Conservation (phyloP, 306 rosid species). For the Inga leiocalycina region DNA sequence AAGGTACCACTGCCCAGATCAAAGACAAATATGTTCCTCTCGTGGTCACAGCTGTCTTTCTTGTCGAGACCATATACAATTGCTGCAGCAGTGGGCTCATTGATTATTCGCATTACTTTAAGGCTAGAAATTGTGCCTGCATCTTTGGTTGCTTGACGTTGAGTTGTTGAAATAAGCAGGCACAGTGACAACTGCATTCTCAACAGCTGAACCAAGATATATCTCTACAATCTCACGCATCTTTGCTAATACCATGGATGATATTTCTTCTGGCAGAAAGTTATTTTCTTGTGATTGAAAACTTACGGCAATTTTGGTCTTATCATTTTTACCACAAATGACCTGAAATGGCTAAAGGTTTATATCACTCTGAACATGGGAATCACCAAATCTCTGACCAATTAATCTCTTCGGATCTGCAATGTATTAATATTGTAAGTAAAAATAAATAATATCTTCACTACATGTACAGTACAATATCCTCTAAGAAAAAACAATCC, state of each 20-base stretch:
- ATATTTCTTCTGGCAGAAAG: conserved; percentile 52
- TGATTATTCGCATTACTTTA: conserved; percentile 45
- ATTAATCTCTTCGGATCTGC: conserved; percentile 60
- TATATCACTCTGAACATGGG: conserved; percentile 25
- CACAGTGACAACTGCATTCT: conserved; percentile 46
- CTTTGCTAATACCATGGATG: conserved; percentile 49
- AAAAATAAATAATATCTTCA: too few relatives aligned
- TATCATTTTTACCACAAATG: conserved; percentile 38
- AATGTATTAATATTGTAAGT: neutral
- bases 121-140: conserved; percentile 46
- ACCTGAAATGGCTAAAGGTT: conserved; percentile 57
- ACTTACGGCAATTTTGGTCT: conserved; percentile 49
- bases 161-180: conserved; percentile 67
- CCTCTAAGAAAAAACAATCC: too few relatives aligned
- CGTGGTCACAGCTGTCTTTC: conserved; percentile 33
- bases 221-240: conserved; percentile 59
- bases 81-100: conserved; percentile 51
- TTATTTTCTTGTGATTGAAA: conserved; percentile 46
- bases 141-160: conserved; percentile 34
- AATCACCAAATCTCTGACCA: conserved; percentile 46
- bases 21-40: conserved; percentile 26
- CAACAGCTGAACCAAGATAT: conserved; percentile 18
- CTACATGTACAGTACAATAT: neutral
- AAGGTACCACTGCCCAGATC: too few relatives aligned
- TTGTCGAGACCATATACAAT: conserved; percentile 64